phyloP scores from a whole-genome alignment of 805 yeast genomes.

The Ogataea naganishii region DNA sequence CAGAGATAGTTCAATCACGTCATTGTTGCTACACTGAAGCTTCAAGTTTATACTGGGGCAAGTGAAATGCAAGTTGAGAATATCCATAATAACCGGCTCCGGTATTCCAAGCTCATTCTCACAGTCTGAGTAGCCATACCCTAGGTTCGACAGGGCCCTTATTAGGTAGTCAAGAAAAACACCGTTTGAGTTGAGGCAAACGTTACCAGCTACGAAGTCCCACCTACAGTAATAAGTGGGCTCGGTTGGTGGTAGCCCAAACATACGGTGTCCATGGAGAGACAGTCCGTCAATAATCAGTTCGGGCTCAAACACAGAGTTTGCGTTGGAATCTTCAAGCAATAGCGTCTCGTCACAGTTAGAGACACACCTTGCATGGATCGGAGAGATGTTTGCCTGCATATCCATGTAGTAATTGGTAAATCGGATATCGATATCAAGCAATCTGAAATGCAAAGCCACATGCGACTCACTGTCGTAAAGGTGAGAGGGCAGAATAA shows the following conservation, averaged over 20 bases:
- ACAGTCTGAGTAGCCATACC: conserved; percentile 56
- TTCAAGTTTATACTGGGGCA: conserved; percentile 38
- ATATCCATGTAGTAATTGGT: conserved; percentile 91
- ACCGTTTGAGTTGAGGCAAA: conserved; percentile 44
- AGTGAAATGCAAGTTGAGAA: conserved; percentile 52
- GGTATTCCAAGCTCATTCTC: conserved; percentile 66
- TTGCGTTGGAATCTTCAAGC: conserved; percentile 16
- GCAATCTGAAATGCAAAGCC: conserved; percentile 50
- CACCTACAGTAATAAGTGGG: conserved; percentile 87
- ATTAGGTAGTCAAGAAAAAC: conserved; percentile 34
- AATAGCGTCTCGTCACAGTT: conserved; percentile 14
- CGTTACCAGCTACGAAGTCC: conserved; percentile 66
- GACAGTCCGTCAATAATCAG: conserved; percentile 48
- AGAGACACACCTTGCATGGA: conserved; percentile 27
- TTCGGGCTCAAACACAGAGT: conserved; percentile 26
- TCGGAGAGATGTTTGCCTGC: conserved; percentile 63
- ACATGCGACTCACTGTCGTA: conserved; percentile 54
- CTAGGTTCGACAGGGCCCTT: conserved; percentile 38
- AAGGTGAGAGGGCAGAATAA: conserved; percentile 64
- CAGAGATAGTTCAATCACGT: conserved; percentile 16
- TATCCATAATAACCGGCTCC: conserved; percentile 54
- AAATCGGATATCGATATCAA: conserved; percentile 77
- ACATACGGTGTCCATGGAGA: conserved; percentile 84
- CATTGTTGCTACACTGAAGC: conserved; percentile 26
- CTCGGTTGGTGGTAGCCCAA: conserved; percentile 84